Evolutionary conservation across 495 filamentous ascomycete species (phyloP), one percentile per base, ranked within the genome.

Genomic region (Xylaria scruposa): DNA sequence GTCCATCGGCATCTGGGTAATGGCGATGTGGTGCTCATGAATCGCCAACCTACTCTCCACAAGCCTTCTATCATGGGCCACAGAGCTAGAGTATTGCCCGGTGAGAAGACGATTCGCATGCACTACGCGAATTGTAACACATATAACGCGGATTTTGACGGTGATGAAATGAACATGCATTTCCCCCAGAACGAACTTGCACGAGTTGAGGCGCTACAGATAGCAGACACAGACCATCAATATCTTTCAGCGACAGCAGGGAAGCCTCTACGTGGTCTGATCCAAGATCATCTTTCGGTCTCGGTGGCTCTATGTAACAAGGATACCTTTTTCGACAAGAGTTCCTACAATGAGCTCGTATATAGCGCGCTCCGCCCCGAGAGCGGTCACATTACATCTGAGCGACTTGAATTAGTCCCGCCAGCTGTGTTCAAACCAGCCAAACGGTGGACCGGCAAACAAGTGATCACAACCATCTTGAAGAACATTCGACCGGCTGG

Each of bases 81-180:
- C 84, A 91, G 95, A 70, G 95, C 94, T 61, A 89, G 94, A 71
- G 94, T 99, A 2, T 85, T 99, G 17, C 92, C 94, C 0, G 94
- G 94, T 12, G 97, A 99, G 79, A 95, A 95, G 81, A 97, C 95
- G 0, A 94, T 99, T 78, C 94, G 97, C 70, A 98, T 99, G 95
- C 97, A 98, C 84, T 99, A 99, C 82, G 95, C 97, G 70, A 99
- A 99, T 80, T 98, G 96, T 81, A 98, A 98, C 79, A 97, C 97
- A 13, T 99, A 99, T 87, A 99, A 99, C 75, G 97, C 97, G n/a
- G 97, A 99, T 88, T 99, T 98, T 81, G 97, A 99, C 79, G 97
- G 97, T 80, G 97, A 99, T 76, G 97, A 99, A 82, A 99, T 99
- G 97, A 99, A 99, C 80, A 97, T 99, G 96, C 97, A 99, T 80